These are phyloP conservation scores for Sorghum bicolor DNA, from an alignment of 176 grass and related monocot genomes.

Conservation along the genomic window DNA sequence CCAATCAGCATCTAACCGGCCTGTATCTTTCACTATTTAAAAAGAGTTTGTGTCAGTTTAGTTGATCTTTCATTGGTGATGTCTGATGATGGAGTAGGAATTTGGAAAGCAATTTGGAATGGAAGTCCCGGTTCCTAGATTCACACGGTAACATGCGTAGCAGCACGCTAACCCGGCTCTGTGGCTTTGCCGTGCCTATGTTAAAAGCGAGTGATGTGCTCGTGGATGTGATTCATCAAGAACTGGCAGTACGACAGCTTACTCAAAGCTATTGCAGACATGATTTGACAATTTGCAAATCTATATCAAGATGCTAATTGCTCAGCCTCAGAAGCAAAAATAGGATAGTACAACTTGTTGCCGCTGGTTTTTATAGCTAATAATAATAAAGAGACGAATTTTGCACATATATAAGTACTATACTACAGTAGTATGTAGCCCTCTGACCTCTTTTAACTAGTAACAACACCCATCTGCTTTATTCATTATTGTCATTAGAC, in stretches of 20 bases:
- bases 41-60: constrained; percentile 7
- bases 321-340: background rate
- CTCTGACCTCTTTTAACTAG: background rate
- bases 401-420: background rate
- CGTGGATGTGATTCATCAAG: background rate
- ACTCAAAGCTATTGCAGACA: background rate
- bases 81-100: background rate
- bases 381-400: background rate
- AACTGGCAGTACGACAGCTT: background rate
- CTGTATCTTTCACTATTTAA: background rate
- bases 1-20: background rate
- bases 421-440: background rate
- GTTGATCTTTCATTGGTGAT: background rate
- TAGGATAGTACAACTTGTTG: background rate
- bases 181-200: background rate
- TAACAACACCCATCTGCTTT: background rate
- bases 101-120: background rate
- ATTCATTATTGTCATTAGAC: constrained; percentile 17
- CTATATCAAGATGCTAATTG: background rate
- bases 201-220: background rate
- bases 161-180: constrained; percentile 14
- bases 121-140: background rate
- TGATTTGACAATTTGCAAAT: constrained; percentile 2
- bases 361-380: background rate
- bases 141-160: constrained; percentile 6